Evolutionary conservation across 306 rosid species (phyloP), one percentile per base, ranked within the genome.

Genomic region (Pterocarpus macrocarpus): DNA sequence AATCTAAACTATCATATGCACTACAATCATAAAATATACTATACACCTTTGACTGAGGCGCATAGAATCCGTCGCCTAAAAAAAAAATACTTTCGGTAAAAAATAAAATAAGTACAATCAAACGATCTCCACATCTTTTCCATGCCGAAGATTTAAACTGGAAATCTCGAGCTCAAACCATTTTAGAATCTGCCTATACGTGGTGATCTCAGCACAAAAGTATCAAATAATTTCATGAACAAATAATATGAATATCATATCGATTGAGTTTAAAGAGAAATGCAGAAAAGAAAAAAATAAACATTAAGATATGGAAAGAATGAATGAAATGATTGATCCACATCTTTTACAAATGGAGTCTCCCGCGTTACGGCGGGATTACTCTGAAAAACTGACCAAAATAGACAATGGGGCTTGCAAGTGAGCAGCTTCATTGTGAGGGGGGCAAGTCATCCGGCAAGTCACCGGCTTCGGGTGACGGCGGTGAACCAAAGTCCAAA

Each of bases 401-500:
- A 85, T 80, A 82, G 59, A 63, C 43, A 49, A 33, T 11, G 69
- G 68, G 15, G 55, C 83, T 44, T 28, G 63, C 53, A 73, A 82
- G 57, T 75, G 53, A 43, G 38, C 71, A 73, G 28, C 45, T 75
- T 90, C 89, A 89, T 49, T 76, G 85, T 9, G 90, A 84, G n/a
- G 95, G 83, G 34, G 91, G 85, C 75, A 72, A 53, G 75, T 87
- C 92, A 71, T 85, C 85, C 0, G 90, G 89, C 1, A 88, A 76
- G 63, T 89, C 91, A 45, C 82, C 82, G 33, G 78, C 34, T 32
- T 79, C 67, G 11, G 92, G 67, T 49, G 85, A 78, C 11, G 89
- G 86, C 35, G 89, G 74, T 15, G 88, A 76, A 53, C 92, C 89
- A 10, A 95, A 93, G 69, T 91, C 97, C n/a, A 90, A 56, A 78